Conservation (phyloP, 106 monocot genomes). For the Ottelia alismoides region DNA sequence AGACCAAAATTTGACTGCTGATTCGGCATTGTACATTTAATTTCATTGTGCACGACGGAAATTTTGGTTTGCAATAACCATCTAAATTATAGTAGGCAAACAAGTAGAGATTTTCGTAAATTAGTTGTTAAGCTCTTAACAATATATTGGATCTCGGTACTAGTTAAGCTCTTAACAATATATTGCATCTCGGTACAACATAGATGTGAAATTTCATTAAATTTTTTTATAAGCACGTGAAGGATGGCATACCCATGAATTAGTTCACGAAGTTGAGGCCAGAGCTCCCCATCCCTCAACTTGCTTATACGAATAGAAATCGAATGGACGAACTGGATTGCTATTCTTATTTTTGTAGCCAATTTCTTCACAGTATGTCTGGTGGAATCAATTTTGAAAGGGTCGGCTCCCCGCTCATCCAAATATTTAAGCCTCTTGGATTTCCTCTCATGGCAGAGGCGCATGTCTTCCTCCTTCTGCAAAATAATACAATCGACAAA, state of each 20-base stretch:
- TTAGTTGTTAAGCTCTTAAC: too few species aligned
- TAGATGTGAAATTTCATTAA: neutral
- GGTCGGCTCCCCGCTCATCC: constrained; percentile 68
- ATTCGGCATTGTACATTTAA: too few species aligned
- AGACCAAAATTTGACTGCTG: too few species aligned
- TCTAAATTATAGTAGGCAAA: too few species aligned
- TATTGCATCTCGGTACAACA: too few species aligned
- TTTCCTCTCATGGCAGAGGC: constrained; percentile 48
- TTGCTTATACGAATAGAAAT: constrained; percentile 67
- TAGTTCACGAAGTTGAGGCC: constrained; percentile 65
- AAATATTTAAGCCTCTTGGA: constrained; percentile 35
- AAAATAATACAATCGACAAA: too few species aligned
- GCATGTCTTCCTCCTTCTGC: constrained; percentile 91
- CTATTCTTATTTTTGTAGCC: constrained; percentile 72
- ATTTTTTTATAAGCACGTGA: too few species aligned
- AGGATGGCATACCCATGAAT: constrained; percentile 68
- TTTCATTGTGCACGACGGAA: too few species aligned
- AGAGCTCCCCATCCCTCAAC: constrained; percentile 81
- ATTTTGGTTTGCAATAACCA: too few species aligned
- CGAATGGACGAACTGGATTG: constrained; percentile 61
- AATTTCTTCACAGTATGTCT: constrained; percentile 50
- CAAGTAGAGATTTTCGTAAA: too few species aligned
- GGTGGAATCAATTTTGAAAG: constrained; percentile 48
- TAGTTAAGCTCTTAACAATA: too few species aligned
- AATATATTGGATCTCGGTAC: too few species aligned